Percentiles rank a stretch among this genome's conserved stretches.
Evolutionary conservation across 2,329 filamentous ascomycete genomes (phyloP).

Genomic region (Coniella vitis): DNA sequence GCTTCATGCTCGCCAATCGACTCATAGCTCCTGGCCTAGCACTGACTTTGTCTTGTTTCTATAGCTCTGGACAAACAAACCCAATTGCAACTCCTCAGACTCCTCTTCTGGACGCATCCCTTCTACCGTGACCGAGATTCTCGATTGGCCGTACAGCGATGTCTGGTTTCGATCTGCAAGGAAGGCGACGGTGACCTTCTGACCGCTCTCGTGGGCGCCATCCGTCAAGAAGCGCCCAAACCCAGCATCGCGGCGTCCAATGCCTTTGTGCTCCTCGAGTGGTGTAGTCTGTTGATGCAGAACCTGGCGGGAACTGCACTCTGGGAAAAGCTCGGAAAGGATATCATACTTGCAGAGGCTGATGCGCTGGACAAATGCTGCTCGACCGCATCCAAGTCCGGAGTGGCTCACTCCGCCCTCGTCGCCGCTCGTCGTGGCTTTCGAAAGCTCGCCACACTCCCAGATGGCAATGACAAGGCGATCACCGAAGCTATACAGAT

Average conservation of each 20-base stretch:
- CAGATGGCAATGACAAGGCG: slow-evolving; percentile 50
- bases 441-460: slow-evolving; percentile 61
- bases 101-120: slow-evolving; percentile 82
- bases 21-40: neutral
- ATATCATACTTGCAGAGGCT: slow-evolving; percentile 63
- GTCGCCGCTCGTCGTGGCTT: slow-evolving; percentile 74
- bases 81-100: slow-evolving; percentile 52
- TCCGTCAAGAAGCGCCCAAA: slow-evolving; percentile 71
- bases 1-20: slow-evolving; percentile 2
- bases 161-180: slow-evolving; percentile 59
- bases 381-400: slow-evolving; percentile 53
- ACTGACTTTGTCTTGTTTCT: slow-evolving; percentile 12
- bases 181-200: slow-evolving; percentile 52
- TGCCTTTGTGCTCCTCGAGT: slow-evolving; percentile 85
- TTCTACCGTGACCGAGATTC: slow-evolving; percentile 83
- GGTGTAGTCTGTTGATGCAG: slow-evolving; percentile 76
- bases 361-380: slow-evolving; percentile 73
- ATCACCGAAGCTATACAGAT: slow-evolving; percentile 56
- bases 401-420: slow-evolving; percentile 66
- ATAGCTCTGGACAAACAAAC: slow-evolving; percentile 42
- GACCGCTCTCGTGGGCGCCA: slow-evolving; percentile 55
- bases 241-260: slow-evolving; percentile 68
- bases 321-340: slow-evolving; percentile 58
- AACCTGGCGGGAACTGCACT: slow-evolving; percentile 54
- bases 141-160: slow-evolving; percentile 74